Evolutionary conservation across 257 asterid species (phyloP).

Genomic region (Buddleja alternifolia): DNA sequence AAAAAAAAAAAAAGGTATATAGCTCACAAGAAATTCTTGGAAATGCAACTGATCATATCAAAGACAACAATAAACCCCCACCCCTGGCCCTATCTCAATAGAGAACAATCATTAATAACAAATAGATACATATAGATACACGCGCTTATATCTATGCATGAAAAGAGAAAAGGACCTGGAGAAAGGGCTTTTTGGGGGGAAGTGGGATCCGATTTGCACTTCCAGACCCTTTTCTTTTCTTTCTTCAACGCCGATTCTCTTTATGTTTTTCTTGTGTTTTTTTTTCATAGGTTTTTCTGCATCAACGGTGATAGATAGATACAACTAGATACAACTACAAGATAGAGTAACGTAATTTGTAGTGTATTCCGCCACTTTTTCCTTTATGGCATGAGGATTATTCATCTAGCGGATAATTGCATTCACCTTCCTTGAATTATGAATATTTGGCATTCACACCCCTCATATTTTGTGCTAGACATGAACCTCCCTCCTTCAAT

Average conservation of each 20-base stretch:
- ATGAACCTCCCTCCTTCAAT: too few species aligned
- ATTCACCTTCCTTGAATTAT: too few species aligned
- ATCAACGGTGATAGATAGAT: background rate
- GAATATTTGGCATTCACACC: too few species aligned
- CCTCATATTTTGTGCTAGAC: too few species aligned
- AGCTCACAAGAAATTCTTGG: constrained; percentile 28
- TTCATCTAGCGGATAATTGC: too few species aligned
- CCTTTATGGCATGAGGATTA: constrained; percentile 40
- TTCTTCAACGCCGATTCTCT: constrained; percentile 20
- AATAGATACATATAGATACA: background rate
- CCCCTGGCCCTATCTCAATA: constrained; percentile 24
- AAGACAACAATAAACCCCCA: constrained; percentile 16
- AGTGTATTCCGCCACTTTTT: constrained; percentile 41
- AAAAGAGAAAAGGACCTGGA: constrained; percentile 38
- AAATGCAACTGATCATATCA: constrained; percentile 27
- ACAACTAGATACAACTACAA: background rate
- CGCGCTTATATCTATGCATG: constrained; percentile 19
- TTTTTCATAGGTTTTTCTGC: constrained; percentile 18
- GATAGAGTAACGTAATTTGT: constrained; percentile 27
- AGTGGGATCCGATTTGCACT: constrained; percentile 42
- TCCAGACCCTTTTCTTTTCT: constrained; percentile 33
- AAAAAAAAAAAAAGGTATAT: background rate
- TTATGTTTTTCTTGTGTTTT: constrained; percentile 3
- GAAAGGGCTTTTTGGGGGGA: constrained; percentile 41
- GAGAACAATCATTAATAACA: constrained; percentile 6